Base-by-base conservation (phyloP, 495 filamentous ascomycete species). In the Bacidia rubella region DNA sequence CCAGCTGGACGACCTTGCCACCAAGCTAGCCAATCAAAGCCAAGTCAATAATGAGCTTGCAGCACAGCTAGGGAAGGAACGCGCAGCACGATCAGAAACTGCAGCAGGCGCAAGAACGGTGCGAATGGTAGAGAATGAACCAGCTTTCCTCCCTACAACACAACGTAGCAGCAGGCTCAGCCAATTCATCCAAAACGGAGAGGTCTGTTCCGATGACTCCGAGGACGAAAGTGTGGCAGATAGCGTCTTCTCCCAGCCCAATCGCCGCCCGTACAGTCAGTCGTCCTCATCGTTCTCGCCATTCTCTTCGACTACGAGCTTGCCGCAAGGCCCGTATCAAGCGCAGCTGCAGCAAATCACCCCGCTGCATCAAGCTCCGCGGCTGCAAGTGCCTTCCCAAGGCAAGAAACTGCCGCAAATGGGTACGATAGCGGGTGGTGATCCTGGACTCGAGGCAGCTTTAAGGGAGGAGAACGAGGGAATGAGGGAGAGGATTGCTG, bases 1-100 rank as follows among this genome's bases (percentile, higher is more conserved):
- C 48, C 86, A 93, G 65, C 70, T 93, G 9, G 83, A 88, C 63
- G 79, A 77, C 29, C 83, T 90, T 79, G 79, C 85, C 2, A 71
- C 68, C 12, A 76, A 79, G 57, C 80, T 80, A 0, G 63, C 68
- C 0, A 74, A 81, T 57, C 80, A 85, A 55, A 81, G 86, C 56
- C 63, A 65, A 44, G 73, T 69, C 45, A 81, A 86, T 75, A 68
- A 70, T 58, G 67, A 68, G 45, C 72, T 88, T 56, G 74, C 76
- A 1, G 73, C 76, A 11, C 79, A 87, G 57, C 63, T 90, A 9
- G 73, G 71, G 21, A 64, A 71, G 0, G 85, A 89, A 60, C 73
- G 72, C 57, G 67, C 65, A 43, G 53, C 70, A 11, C 69, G 80
- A 12, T 62, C 69, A 11, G 72, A 74, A 52, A 79, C 77, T 54